Conservation (phyloP, 2,329 filamentous ascomycete genomes). For the Rutstroemia sydowiana region DNA sequence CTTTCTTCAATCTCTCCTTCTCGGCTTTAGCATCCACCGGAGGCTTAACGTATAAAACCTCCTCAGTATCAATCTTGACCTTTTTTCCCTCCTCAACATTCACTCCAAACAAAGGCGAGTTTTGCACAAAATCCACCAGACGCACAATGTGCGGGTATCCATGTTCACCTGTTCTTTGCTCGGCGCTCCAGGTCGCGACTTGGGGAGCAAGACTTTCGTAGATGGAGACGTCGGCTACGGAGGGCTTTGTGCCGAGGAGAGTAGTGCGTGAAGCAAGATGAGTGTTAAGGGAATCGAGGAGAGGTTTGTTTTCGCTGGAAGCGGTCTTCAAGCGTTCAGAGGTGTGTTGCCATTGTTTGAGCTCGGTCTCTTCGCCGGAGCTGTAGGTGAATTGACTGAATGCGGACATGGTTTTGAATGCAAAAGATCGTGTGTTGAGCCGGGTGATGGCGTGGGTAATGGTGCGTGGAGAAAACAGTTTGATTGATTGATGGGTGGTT, state of each 20-base stretch:
- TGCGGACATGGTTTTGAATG: constrained; percentile 52
- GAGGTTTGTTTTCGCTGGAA: constrained; percentile 48
- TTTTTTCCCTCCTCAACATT: constrained; percentile 66
- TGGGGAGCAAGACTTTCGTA: constrained; percentile 72
- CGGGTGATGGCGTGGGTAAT: constrained; percentile 37
- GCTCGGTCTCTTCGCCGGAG: constrained; percentile 73
- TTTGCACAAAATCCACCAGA: constrained; percentile 91
- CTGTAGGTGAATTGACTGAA: constrained; percentile 65
- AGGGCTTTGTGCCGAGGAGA: constrained; percentile 82
- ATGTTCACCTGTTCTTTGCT: constrained; percentile 83
- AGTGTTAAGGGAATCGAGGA: constrained; percentile 73
- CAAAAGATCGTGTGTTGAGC: constrained; percentile 46
- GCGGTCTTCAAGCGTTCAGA: constrained; percentile 60
- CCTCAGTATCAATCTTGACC: constrained; percentile 68
- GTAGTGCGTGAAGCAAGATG: constrained; percentile 86
- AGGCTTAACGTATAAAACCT: constrained; percentile 81
- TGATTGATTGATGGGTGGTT: constrained; percentile 16
- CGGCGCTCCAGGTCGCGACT: constrained; percentile 71
- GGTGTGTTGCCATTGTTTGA: constrained; percentile 81
- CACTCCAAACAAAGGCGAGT: constrained; percentile 67
- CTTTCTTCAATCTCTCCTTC: constrained; percentile 95
- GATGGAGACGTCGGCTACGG: constrained; percentile 75
- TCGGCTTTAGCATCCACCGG: constrained; percentile 87
- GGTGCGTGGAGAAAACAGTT: constrained; percentile 26
- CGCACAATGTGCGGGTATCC: constrained; percentile 89